Evolutionary conservation across 1,139 yeast genomes (phyloP).

Genomic region (Pichia sp.): DNA sequence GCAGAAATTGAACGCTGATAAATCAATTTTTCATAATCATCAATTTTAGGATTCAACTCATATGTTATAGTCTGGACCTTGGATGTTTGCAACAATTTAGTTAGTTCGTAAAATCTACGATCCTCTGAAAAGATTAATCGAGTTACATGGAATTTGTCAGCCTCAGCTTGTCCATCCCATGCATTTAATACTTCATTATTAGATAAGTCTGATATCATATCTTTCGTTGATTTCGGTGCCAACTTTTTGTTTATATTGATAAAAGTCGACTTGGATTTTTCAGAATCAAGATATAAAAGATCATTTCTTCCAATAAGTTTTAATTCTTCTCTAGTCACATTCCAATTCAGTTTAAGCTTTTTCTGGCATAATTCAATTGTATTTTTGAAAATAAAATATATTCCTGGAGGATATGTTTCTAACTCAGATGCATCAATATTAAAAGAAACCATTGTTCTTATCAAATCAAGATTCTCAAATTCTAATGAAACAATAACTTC

Average conservation of each 20-base stretch:
- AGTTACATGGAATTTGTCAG: slow-evolving; percentile 60
- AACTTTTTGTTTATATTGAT: neutral
- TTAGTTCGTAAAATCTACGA: slow-evolving; percentile 72
- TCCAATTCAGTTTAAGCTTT: slow-evolving; percentile 45
- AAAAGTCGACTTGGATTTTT: slow-evolving; percentile 1
- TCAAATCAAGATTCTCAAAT: slow-evolving; percentile 46
- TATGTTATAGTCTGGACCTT: slow-evolving; percentile 40
- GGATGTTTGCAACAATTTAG: slow-evolving; percentile 64
- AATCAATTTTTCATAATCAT: slow-evolving; percentile 53
- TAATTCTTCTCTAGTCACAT: slow-evolving; percentile 37
- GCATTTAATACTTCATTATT: slow-evolving; percentile 45
- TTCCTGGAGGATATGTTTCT: slow-evolving; percentile 70
- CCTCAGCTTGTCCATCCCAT: slow-evolving; percentile 65
- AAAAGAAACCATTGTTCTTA: slow-evolving; percentile 53
- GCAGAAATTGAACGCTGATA: slow-evolving; percentile 61
- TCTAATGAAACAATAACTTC: slow-evolving; percentile 55
- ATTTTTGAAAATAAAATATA: slow-evolving; percentile 59
- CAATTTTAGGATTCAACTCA: slow-evolving; percentile 31
- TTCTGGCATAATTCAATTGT: slow-evolving; percentile 54
- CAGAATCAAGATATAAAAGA: slow-evolving; percentile 30
- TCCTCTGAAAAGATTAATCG: slow-evolving; percentile 70
- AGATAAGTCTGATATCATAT: slow-evolving; percentile 31
- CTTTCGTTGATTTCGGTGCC: slow-evolving; percentile 36
- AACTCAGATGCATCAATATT: slow-evolving; percentile 46
- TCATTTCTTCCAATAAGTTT: slow-evolving; percentile 66